phyloP scores from a whole-genome alignment of 2,329 filamentous ascomycete species.

The Clonostachys chloroleuca region DNA sequence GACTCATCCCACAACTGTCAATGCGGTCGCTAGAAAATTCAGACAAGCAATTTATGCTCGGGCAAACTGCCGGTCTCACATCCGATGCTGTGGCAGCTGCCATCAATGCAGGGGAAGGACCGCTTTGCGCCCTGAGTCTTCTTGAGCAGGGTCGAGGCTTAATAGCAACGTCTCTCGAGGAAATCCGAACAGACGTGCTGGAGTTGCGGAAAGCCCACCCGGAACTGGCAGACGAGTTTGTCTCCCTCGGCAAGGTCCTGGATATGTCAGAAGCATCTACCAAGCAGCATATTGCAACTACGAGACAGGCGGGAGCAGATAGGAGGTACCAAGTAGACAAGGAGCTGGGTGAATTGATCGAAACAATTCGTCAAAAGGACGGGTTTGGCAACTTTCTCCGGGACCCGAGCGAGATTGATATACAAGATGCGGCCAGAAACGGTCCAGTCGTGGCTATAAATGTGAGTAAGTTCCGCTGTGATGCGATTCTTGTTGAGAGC shows the following conservation, averaged over 20 bases:
- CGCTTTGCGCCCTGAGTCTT: neutral
- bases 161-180: neutral
- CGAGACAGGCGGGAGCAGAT: too few relatives aligned
- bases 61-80: too few relatives aligned
- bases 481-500: neutral
- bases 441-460: neutral
- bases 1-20: too few relatives aligned
- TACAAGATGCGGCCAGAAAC: neutral
- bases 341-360: neutral
- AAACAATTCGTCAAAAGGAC: neutral
- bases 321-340: neutral
- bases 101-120: too few relatives aligned
- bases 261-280: neutral
- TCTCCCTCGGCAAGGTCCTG: too few relatives aligned
- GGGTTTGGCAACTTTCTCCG: neutral
- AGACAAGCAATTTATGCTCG: too few relatives aligned
- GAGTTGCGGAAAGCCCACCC: neutral
- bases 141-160: neutral
- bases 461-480: neutral
- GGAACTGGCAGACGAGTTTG: neutral
- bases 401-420: neutral
- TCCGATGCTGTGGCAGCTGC: too few relatives aligned
- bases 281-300: neutral
- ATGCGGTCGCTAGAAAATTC: too few relatives aligned
- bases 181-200: neutral